These are phyloP conservation scores for Pestalotiopsis sp. DNA, from an alignment of 2,329 filamentous ascomycete genomes.

Conservation along the genomic window DNA sequence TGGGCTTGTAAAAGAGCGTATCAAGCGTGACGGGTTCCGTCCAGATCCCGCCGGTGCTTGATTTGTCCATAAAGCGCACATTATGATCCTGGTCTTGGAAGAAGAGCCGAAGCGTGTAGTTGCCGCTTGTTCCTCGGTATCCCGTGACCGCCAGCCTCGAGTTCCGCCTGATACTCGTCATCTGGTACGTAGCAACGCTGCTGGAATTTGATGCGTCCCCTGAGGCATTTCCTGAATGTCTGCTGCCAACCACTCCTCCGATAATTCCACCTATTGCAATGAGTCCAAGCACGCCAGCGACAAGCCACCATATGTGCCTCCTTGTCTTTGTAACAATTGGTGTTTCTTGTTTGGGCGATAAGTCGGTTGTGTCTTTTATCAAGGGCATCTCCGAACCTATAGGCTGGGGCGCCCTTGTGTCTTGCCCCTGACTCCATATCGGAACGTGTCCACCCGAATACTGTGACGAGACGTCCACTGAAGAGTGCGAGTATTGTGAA, in stretches of 20 bases:
- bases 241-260: constrained; percentile 20
- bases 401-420: background rate
- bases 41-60: constrained; percentile 19
- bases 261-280: constrained; percentile 19
- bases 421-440: background rate
- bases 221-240: background rate
- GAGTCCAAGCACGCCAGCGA: constrained; percentile 17
- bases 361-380: constrained; percentile 7
- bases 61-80: constrained; percentile 23
- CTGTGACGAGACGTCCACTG: background rate
- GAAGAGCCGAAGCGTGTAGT: constrained; percentile 24
- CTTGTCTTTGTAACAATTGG: background rate
- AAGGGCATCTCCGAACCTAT: constrained; percentile 11
- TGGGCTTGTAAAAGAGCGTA: constrained; percentile 20
- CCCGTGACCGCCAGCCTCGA: constrained; percentile 25
- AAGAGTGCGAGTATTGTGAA: background rate
- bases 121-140: constrained; percentile 17
- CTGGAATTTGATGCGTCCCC: background rate
- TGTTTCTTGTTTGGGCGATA: background rate
- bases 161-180: constrained; percentile 19
- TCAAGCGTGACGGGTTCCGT: constrained; percentile 21
- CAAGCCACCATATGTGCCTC: constrained; percentile 20
- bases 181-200: constrained; percentile 3
- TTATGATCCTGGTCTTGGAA: constrained; percentile 22
- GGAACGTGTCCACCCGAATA: background rate